Conservation (phyloP, 768 basidiomycete species). For the Termitomyces sp. region DNA sequence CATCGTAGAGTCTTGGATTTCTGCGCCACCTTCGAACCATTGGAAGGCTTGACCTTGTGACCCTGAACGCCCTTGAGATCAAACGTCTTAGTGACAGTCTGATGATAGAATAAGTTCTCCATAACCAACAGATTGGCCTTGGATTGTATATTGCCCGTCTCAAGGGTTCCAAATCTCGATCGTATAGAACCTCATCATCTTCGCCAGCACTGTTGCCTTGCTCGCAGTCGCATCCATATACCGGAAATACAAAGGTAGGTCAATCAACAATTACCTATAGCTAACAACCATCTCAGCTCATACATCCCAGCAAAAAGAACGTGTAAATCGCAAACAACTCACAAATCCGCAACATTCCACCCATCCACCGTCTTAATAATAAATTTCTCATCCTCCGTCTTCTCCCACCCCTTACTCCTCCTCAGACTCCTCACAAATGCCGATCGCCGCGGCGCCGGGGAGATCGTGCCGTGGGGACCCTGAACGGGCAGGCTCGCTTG, state of each 20-base stretch:
- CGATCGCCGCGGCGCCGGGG: slow-evolving; percentile 40
- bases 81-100: slow-evolving; percentile 65
- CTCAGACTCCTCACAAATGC: slow-evolving; percentile 63
- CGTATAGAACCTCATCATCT: slow-evolving; percentile 79
- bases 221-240: slow-evolving; percentile 70
- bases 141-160: slow-evolving; percentile 57
- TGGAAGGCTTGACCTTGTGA: slow-evolving; percentile 56
- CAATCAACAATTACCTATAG: too few species aligned
- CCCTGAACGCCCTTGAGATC: slow-evolving; percentile 87
- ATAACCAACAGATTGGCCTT: slow-evolving; percentile 79
- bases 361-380: too few species aligned
- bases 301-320: slow-evolving; percentile 36
- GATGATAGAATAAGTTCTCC: slow-evolving; percentile 80
- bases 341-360: too few species aligned
- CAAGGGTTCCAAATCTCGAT: slow-evolving; percentile 72
- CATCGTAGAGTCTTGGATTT: slow-evolving; percentile 61
- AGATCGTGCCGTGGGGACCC: slow-evolving; percentile 31
- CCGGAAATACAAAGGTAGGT: slow-evolving; percentile 73
- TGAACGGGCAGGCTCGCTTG: slow-evolving; percentile 27
- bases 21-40: slow-evolving; percentile 25
- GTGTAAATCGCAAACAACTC: too few species aligned
- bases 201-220: slow-evolving; percentile 68
- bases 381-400: slow-evolving; percentile 73
- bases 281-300: too few species aligned
- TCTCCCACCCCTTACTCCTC: too few species aligned